Evolutionary conservation across 1,284 basidiomycete genomes (phyloP), one percentile per base, ranked within the genome.

Genomic region (Leccinum subrobustum): DNA sequence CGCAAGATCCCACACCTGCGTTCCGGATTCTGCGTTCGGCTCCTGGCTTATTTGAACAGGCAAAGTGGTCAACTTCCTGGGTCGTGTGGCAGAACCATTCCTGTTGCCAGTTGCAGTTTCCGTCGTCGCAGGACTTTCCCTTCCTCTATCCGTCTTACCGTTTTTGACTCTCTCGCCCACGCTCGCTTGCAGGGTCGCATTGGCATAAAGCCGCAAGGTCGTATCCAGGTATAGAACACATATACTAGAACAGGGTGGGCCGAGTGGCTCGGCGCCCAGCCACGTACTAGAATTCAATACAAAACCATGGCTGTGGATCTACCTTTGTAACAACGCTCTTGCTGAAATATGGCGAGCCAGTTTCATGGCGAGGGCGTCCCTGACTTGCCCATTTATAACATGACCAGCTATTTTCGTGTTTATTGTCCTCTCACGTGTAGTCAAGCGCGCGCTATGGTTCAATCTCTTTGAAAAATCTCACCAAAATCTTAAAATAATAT

Each of bases 201-300:
- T 52, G 56, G 37, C 58, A 33, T 18, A 31, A 52, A 11, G 47
- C 66, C 68, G 68, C 67, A 72, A 67, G 54, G 56, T 42, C 39
- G 52, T 67, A 47, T n/a, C 65, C 59, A 14, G 14, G 57, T 69
- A 57, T 60, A 54, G 68, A 44, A 56, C 25, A 39, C 44, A 53
- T 42, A 53, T 42, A 29, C 57, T 60, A 54, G 68, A 42, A 52
- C 25, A 48, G 52, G 58, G 53, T 59, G 58, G 39, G 20, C 14
- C n/a, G 31, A 12, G 31, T 50, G 54, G 23, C 48, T 50, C 48
- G 48, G 48, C 25, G 56, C 54, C 27, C 54, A 55, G 54, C 52
- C 56, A 64, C 62, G 48, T 35, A 51, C 58, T 14, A 35, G 14
- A 51, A 18, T 50, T 9, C 29, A 52, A n/a, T 37, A 39, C 4